Percentiles rank a stretch among this genome's conserved stretches.
These are phyloP conservation scores for Apiospora arundinis DNA, from an alignment of 2,329 filamentous ascomycete species.

Conservation along the genomic window DNA sequence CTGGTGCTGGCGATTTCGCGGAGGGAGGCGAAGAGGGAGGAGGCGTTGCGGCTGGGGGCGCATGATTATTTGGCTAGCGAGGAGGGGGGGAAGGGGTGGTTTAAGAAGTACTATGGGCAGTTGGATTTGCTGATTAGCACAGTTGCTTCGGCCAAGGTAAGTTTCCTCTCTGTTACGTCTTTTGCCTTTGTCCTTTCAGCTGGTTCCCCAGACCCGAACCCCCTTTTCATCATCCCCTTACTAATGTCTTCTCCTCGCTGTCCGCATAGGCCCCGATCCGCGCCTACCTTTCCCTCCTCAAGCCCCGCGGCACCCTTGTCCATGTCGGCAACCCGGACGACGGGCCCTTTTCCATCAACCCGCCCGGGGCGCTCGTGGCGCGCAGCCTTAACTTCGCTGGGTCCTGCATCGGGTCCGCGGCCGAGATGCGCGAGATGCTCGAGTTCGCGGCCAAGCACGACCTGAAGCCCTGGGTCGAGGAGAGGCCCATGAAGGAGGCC, in stretches of 20 bases:
- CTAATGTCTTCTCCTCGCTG: neutral
- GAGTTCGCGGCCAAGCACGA: conserved; percentile 53
- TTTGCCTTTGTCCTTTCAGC: too few species aligned
- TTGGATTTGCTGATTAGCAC: conserved; percentile 62
- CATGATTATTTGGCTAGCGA: conserved; percentile 43
- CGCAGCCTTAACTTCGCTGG: conserved; percentile 56
- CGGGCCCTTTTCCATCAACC: conserved; percentile 26
- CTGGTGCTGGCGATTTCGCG: conserved; percentile 61
- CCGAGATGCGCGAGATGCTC: conserved; percentile 58
- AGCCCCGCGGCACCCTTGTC: conserved; percentile 64
- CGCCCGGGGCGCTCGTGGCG: conserved; percentile 39
- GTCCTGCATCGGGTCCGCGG: conserved; percentile 48
- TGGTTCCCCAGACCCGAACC: neutral
- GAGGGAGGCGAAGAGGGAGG: conserved; percentile 52
- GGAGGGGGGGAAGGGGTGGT: conserved; percentile 52
- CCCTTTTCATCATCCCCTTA: neutral
- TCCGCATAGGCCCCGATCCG: conserved; percentile 56
- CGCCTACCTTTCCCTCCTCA: conserved; percentile 63
- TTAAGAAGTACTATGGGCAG: conserved; percentile 50
- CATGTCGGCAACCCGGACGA: conserved; percentile 69
- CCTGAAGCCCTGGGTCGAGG: conserved; percentile 50
- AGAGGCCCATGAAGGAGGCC: conserved; percentile 28
- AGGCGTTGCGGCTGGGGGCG: conserved; percentile 59
- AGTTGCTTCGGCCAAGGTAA: conserved; percentile 46
- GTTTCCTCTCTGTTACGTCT: conserved; percentile 38